Evolutionary conservation across 2,329 filamentous ascomycete genomes (phyloP).

Genomic region (Plectosphaerella plurivora): DNA sequence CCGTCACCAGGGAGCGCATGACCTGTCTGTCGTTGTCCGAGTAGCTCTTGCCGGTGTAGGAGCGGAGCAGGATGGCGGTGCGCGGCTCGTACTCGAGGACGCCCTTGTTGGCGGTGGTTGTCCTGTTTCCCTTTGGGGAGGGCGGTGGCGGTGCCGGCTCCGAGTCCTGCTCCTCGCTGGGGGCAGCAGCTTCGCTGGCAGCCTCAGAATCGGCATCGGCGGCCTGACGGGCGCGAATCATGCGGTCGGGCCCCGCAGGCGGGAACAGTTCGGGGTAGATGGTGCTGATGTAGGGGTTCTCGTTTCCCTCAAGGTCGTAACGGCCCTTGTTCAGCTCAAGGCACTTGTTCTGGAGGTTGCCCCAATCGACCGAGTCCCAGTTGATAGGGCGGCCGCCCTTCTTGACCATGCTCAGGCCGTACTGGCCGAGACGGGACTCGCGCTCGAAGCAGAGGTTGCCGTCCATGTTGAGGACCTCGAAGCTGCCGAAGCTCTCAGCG

Average conservation of each 20-base stretch:
- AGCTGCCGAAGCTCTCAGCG: slow-evolving; percentile 57
- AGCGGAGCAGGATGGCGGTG: slow-evolving; percentile 71
- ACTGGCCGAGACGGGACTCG: slow-evolving; percentile 64
- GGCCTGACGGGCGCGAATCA: not conserved
- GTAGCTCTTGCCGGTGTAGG: slow-evolving; percentile 71
- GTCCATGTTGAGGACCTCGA: slow-evolving; percentile 56
- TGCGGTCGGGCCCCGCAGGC: not conserved
- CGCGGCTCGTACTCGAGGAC: slow-evolving; percentile 39
- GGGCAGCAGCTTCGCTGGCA: not conserved
- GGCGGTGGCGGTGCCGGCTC: not conserved
- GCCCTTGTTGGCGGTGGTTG: not conserved
- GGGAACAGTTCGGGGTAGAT: slow-evolving; percentile 26
- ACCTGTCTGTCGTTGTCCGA: slow-evolving; percentile 75
- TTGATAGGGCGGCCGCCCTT: slow-evolving; percentile 40
- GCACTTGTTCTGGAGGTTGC: slow-evolving; percentile 63
- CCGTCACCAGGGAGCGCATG: slow-evolving; percentile 73
- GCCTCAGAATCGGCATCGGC: not conserved
- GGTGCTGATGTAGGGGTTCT: slow-evolving; percentile 36
- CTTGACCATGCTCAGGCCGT: slow-evolving; percentile 49
- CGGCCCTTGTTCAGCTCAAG: slow-evolving; percentile 61
- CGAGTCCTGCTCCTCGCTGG: not conserved
- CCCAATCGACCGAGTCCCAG: slow-evolving; percentile 68
- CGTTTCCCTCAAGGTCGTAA: slow-evolving; percentile 41
- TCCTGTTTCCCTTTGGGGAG: slow-evolving; percentile 10
- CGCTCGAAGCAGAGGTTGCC: slow-evolving; percentile 63